These are phyloP conservation scores for Rhizomucor miehei DNA, from an alignment of 371 early-diverging fungal species.

Conservation along the genomic window DNA sequence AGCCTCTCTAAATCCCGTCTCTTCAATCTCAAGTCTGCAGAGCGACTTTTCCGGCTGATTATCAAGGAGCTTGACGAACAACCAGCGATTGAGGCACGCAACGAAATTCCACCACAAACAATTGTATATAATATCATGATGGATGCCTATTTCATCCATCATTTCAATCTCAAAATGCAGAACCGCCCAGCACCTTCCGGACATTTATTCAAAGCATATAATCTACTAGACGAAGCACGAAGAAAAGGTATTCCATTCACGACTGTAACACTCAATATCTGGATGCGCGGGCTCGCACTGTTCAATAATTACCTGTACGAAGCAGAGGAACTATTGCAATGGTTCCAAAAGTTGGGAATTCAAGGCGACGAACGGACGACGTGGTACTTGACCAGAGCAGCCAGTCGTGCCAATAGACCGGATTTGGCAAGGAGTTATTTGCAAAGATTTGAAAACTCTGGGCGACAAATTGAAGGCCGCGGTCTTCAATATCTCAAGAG, in stretches of 20 bases:
- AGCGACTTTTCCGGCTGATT: slow-evolving; percentile 18
- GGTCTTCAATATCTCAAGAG: too few species aligned
- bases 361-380: slow-evolving; percentile 25
- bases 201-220: slow-evolving; percentile 16
- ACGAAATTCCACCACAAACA: slow-evolving; percentile 1
- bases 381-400: slow-evolving; percentile 29
- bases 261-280: slow-evolving; percentile 34
- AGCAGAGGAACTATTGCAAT: slow-evolving; percentile 24
- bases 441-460: slow-evolving; percentile 14
- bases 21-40: slow-evolving; percentile 4
- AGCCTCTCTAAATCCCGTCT: slow-evolving; percentile 19
- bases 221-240: slow-evolving; percentile 23
- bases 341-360: slow-evolving; percentile 12
- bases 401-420: slow-evolving; percentile 13
- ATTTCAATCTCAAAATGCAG: slow-evolving; percentile 15
- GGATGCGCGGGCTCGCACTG: slow-evolving; percentile 36
- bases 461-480: too few species aligned
- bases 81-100: background rate
- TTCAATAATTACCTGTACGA: slow-evolving; percentile 27
- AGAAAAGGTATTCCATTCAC: slow-evolving; percentile 18
- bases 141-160: slow-evolving; percentile 36
- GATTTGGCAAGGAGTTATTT: slow-evolving; percentile 27
- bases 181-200: background rate
- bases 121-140: slow-evolving; percentile 45
- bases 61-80: slow-evolving; percentile 13